Percentiles rank a stretch among this genome's conserved stretches.
Evolutionary conservation across 768 basidiomycete genomes (phyloP).

Genomic region (Pulveroboletus sp.): DNA sequence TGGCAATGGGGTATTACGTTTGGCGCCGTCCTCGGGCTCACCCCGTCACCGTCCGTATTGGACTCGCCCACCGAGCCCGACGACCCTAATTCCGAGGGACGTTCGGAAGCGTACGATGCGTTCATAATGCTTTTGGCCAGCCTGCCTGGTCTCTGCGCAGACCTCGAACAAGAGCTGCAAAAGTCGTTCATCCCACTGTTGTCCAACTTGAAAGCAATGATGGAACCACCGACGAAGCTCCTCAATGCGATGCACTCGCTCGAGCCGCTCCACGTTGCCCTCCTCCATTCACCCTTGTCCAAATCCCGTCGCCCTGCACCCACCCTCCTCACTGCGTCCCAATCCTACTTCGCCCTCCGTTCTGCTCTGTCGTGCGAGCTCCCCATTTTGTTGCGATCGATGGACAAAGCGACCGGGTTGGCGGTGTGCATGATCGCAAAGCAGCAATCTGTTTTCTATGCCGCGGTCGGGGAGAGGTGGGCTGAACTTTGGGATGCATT

Average conservation of each 20-base stretch:
- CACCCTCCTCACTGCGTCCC: constrained; percentile 65
- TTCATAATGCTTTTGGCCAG: constrained; percentile 58
- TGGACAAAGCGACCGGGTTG: constrained; percentile 57
- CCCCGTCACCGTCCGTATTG: constrained; percentile 32
- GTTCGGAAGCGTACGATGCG: constrained; percentile 66
- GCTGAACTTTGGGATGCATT: constrained; percentile 81
- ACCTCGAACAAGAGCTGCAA: constrained; percentile 52
- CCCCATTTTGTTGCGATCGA: constrained; percentile 54
- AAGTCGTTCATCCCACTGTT: constrained; percentile 56
- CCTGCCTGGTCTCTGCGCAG: constrained; percentile 49
- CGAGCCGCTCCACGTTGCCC: constrained; percentile 65
- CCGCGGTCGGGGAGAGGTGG: constrained; percentile 62
- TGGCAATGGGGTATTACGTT: constrained; percentile 63
- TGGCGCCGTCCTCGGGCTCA: constrained; percentile 62
- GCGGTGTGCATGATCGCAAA: constrained; percentile 50
- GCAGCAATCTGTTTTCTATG: constrained; percentile 60
- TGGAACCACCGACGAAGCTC: constrained; percentile 59
- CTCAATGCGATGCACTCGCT: constrained; percentile 70
- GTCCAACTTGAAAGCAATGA: constrained; percentile 52
- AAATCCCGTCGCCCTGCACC: constrained; percentile 56
- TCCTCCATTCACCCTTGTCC: constrained; percentile 64
- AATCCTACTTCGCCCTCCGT: constrained; percentile 72
- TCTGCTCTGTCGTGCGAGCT: constrained; percentile 70
- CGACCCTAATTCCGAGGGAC: constrained; percentile 23
- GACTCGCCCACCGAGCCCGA: constrained; percentile 6